phyloP scores from a whole-genome alignment of 202 grass and related monocot genomes.

The Hordeum pubiflorum region DNA sequence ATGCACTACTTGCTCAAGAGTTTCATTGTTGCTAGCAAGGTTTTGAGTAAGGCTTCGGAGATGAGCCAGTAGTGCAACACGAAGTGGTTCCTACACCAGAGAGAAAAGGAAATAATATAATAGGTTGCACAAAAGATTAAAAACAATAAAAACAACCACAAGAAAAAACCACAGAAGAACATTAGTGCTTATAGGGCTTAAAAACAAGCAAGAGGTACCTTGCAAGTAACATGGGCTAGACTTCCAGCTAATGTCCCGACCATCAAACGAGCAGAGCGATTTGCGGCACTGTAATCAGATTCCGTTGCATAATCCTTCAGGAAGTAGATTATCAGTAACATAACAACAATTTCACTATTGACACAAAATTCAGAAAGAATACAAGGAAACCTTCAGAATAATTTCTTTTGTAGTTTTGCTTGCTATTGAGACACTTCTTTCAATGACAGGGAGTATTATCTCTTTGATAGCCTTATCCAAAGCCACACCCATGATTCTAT shows the following conservation, averaged over 20 bases:
- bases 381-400: constrained; percentile 61
- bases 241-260: constrained; percentile 79
- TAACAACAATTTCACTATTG: background rate
- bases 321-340: constrained; percentile 10
- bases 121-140: background rate
- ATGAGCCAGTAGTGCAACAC: constrained; percentile 54
- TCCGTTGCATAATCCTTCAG: constrained; percentile 69
- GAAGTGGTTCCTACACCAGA: constrained; percentile 61
- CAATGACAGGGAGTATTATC: constrained; percentile 68
- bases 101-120: constrained; percentile 11
- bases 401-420: constrained; percentile 79
- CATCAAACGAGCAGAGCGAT: constrained; percentile 65
- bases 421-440: constrained; percentile 81
- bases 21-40: constrained; percentile 53
- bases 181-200: background rate
- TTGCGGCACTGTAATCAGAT: constrained; percentile 53
- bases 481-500: constrained; percentile 66
- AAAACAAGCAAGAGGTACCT: constrained; percentile 37
- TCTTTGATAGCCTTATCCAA: constrained; percentile 72
- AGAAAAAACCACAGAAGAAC: background rate
- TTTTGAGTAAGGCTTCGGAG: constrained; percentile 62
- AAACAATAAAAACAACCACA: background rate
- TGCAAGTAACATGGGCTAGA: constrained; percentile 90
- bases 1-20: constrained; percentile 56
- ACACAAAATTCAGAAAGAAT: background rate